phyloP scores from a whole-genome alignment of 495 filamentous ascomycete species.

The Tetracladium marchalianum region DNA sequence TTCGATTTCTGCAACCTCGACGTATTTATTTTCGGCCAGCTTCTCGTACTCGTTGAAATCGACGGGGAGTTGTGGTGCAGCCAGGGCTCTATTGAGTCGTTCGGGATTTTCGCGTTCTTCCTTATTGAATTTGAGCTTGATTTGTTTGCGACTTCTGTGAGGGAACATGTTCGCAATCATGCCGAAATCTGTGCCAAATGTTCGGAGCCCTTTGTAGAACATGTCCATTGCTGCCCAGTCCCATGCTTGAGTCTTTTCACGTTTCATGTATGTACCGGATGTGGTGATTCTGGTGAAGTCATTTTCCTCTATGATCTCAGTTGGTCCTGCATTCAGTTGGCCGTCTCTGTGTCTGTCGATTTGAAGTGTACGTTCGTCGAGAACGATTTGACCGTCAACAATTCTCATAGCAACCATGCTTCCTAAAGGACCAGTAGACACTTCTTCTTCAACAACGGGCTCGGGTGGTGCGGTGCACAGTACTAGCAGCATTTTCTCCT shows the following conservation, averaged over 20 bases:
- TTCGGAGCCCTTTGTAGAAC: slow-evolving; percentile 75
- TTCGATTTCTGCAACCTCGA: slow-evolving; percentile 51
- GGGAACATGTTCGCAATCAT: slow-evolving; percentile 80
- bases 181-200: slow-evolving; percentile 91
- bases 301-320: slow-evolving; percentile 70
- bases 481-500: slow-evolving; percentile 1
- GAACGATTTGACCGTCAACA: slow-evolving; percentile 74
- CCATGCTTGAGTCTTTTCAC: slow-evolving; percentile 66
- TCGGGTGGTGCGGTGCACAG: slow-evolving; percentile 11
- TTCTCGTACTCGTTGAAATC: slow-evolving; percentile 59
- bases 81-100: slow-evolving; percentile 58
- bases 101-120: slow-evolving; percentile 73
- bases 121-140: slow-evolving; percentile 88
- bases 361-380: slow-evolving; percentile 66
- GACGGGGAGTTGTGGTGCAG: slow-evolving; percentile 46
- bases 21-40: slow-evolving; percentile 46
- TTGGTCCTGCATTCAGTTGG: slow-evolving; percentile 37
- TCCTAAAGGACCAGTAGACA: slow-evolving; percentile 25
- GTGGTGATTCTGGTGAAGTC: slow-evolving; percentile 73
- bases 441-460: slow-evolving; percentile 4
- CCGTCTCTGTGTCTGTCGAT: slow-evolving; percentile 71
- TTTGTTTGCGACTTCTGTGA: slow-evolving; percentile 59
- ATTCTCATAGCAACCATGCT: slow-evolving; percentile 40
- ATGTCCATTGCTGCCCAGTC: slow-evolving; percentile 63
- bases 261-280: slow-evolving; percentile 60